Base-by-base conservation (phyloP, 1,284 basidiomycete species). In the Marasmius tenuissimus region DNA sequence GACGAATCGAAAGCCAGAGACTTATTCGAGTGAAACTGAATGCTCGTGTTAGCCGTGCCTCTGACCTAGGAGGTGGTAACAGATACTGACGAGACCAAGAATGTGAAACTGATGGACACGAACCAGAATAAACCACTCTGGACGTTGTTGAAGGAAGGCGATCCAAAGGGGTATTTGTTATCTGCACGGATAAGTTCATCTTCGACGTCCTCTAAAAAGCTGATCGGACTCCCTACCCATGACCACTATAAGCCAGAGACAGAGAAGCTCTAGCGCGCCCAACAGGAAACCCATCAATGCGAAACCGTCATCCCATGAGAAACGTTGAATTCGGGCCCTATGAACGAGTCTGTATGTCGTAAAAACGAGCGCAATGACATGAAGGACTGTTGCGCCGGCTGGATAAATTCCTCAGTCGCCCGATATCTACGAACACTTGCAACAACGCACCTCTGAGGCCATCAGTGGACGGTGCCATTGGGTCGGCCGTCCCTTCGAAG, bases 221-320 rank as follows among this genome's bases (percentile, higher is more conserved):
- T 14, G 16, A 38, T 14, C 7, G 51, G 56, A 18, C n/a, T 61
- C 57, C 63, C 42, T 14, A 51, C 39, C 37, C 22, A 55, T 48
- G 7, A 48, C 51, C 42, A 60, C 38, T 18, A 42, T 57, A 42
- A 67, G 33, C 59, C 45, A 45, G 33, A 65, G 12, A 59, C 37
- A 14, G 55, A n/a, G 45, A 55, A 63, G 3, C 61, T 48, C 27
- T 40, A 35, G 3, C 14, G 57, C 52, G 18, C 63, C 64, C 51
- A 53, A 50, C 4, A 66, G 10, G 16, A 67, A 45, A 11, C 66
- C 63, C 11, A 65, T n/a, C n/a, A 69, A 60, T 10, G 68, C 68
- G 64, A 66, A 68, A n/a, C 59, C 62, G 58, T 69, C 68, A 50
- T 69, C 68, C 65, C 65, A 69, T 61, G 67, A 68, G 7, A 69